phyloP scores from a whole-genome alignment of 768 basidiomycete species.

The Lepiota brunneoincarnata region DNA sequence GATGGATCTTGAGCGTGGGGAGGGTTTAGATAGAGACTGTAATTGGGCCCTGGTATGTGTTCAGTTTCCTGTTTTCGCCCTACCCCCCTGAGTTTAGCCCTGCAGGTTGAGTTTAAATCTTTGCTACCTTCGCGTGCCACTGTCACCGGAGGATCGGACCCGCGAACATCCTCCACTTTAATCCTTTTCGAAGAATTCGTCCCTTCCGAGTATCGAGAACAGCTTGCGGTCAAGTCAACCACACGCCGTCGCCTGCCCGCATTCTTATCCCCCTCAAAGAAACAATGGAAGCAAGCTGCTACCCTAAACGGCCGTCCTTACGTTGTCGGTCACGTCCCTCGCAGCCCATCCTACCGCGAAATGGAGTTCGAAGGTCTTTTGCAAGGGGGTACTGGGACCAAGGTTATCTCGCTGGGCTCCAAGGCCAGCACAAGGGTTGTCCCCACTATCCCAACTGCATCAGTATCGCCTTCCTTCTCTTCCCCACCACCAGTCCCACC shows the following conservation, averaged over 20 bases:
- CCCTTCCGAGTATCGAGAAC: conserved; percentile 80
- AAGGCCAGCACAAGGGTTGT: conserved; percentile 21
- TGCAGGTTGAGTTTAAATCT: conserved; percentile 85
- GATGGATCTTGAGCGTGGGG: conserved; percentile 72
- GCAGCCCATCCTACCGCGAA: conserved; percentile 53
- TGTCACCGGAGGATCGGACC: conserved; percentile 46
- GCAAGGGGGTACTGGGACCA: conserved; percentile 47
- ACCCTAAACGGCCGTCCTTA: conserved; percentile 80
- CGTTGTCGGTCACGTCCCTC: conserved; percentile 57
- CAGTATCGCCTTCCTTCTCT: conserved; percentile 13
- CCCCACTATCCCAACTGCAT: conserved; percentile 12
- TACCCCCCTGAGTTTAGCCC: neutral
- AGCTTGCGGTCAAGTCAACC: conserved; percentile 55
- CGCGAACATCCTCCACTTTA: conserved; percentile 67
- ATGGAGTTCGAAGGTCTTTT: conserved; percentile 80
- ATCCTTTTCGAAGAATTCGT: conserved; percentile 95
- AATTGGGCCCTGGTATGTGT: conserved; percentile 86
- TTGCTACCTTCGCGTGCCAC: conserved; percentile 45
- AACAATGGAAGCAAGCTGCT: conserved; percentile 79
- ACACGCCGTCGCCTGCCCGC: conserved; percentile 65
- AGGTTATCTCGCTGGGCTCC: conserved; percentile 40
- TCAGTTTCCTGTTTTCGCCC: neutral
- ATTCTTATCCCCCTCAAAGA: conserved; percentile 57
- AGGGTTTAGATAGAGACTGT: conserved; percentile 79
- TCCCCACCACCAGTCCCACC: conserved; percentile 17